Percentiles rank a stretch among this genome's conserved stretches.
Conservation (phyloP, 2,329 filamentous ascomycete genomes). For the Trichoderma koningii region DNA sequence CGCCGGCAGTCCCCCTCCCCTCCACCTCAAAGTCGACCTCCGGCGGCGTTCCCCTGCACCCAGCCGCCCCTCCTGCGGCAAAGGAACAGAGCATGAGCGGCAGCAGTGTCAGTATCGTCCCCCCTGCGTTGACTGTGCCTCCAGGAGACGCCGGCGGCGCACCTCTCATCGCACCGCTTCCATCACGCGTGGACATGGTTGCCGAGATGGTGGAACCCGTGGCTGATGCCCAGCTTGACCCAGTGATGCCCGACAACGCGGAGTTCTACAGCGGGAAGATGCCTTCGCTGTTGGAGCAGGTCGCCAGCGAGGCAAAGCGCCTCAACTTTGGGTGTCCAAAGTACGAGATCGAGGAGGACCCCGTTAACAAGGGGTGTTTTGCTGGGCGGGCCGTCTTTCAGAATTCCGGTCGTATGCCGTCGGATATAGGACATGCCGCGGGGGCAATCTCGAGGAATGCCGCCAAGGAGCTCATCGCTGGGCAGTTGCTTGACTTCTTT, state of each 20-base stretch:
- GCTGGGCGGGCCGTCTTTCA: conserved; percentile 42
- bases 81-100: background rate
- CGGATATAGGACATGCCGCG: conserved; percentile 39
- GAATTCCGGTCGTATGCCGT: conserved; percentile 37
- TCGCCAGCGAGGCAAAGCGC: conserved; percentile 38
- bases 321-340: conserved; percentile 41
- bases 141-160: background rate
- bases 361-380: conserved; percentile 37
- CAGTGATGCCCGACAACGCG: background rate
- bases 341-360: conserved; percentile 39
- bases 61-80: background rate
- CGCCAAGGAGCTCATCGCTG: conserved; percentile 45
- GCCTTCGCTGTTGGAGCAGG: conserved; percentile 33
- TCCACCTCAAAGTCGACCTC: background rate
- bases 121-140: background rate
- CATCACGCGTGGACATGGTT: background rate
- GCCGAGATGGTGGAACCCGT: background rate
- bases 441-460: conserved; percentile 40
- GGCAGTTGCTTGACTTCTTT: conserved; percentile 44
- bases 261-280: conserved; percentile 15
- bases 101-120: background rate
- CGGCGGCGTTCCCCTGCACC: background rate
- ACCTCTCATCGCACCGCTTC: background rate
- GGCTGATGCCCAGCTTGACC: background rate
- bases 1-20: background rate